These are phyloP conservation scores for Botrytis sinoallii DNA, from an alignment of 2,329 filamentous ascomycete genomes.

Conservation along the genomic window DNA sequence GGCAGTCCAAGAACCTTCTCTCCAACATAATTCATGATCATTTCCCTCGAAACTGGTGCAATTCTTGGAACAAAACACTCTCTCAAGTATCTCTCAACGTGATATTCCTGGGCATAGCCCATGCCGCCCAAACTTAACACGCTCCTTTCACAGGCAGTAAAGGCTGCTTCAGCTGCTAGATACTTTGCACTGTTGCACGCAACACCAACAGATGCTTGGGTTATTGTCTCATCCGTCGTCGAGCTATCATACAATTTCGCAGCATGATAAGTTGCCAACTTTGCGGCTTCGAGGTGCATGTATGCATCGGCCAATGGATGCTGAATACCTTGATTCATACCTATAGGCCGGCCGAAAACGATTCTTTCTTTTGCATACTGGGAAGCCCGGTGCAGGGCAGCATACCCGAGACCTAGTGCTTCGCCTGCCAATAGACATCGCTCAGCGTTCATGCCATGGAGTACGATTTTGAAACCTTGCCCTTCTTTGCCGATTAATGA, in stretches of 20 bases:
- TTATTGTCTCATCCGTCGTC: slow-evolving; percentile 49
- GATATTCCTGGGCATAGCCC: slow-evolving; percentile 63
- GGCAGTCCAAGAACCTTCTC: slow-evolving; percentile 67
- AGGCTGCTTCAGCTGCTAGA: slow-evolving; percentile 62
- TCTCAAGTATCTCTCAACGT: slow-evolving; percentile 63
- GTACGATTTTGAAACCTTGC: slow-evolving; percentile 74
- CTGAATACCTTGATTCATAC: slow-evolving; percentile 62
- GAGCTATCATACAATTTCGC: slow-evolving; percentile 59
- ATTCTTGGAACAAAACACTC: slow-evolving; percentile 64
- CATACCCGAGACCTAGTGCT: slow-evolving; percentile 76
- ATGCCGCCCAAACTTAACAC: slow-evolving; percentile 60
- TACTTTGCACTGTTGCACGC: slow-evolving; percentile 71
- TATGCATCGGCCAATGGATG: slow-evolving; percentile 65
- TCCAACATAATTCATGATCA: slow-evolving; percentile 72
- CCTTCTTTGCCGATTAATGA: slow-evolving; percentile 69
- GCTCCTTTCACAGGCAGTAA: slow-evolving; percentile 58
- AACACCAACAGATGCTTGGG: slow-evolving; percentile 56
- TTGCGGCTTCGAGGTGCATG: slow-evolving; percentile 63
- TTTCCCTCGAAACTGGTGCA: slow-evolving; percentile 64
- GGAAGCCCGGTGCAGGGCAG: slow-evolving; percentile 59
- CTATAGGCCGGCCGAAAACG: slow-evolving; percentile 64
- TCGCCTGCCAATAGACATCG: slow-evolving; percentile 74
- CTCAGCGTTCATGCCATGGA: slow-evolving; percentile 79
- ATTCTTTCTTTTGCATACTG: slow-evolving; percentile 64
- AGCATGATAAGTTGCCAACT: slow-evolving; percentile 63